Conservation (phyloP, 768 basidiomycete species). For the Rhodotorula sphaerocarpa region DNA sequence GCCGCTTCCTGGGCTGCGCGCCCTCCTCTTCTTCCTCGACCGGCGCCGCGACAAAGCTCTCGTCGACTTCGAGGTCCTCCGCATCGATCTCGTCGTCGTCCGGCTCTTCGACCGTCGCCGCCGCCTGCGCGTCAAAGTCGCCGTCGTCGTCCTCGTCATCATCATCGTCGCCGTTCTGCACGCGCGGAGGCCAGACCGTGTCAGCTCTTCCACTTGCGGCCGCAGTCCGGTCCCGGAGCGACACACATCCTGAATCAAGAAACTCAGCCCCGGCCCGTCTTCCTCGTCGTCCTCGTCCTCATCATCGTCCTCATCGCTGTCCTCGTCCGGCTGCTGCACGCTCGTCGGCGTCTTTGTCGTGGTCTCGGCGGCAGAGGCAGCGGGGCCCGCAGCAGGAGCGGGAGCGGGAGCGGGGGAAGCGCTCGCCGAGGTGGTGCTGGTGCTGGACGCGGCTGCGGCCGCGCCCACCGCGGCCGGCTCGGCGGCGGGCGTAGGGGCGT, state of each 20-base stretch:
- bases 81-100: constrained; percentile 28
- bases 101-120: constrained; percentile 24
- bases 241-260: constrained; percentile 25
- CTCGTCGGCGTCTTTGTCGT: not conserved
- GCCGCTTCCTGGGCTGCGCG: constrained; percentile 20
- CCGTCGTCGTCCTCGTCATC: constrained; percentile 31
- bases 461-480: not conserved
- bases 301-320: constrained; percentile 7
- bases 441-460: not conserved
- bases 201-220: too few species aligned
- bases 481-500: not conserved
- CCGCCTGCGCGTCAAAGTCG: constrained; percentile 20
- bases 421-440: not conserved
- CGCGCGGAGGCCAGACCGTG: not conserved
- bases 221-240: too few species aligned
- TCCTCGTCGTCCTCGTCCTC: constrained; percentile 28
- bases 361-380: not conserved
- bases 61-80: constrained; percentile 20
- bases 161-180: constrained; percentile 12
- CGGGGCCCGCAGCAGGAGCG: not conserved
- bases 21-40: constrained; percentile 6
- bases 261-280: constrained; percentile 26
- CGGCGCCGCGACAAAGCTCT: constrained; percentile 4
- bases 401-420: not conserved
- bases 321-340: constrained; percentile 14